Percentiles rank a stretch among this genome's conserved stretches.
Evolutionary conservation across 176 grass and related monocot species (phyloP).

Genomic region (Thinopyrum elongatum): DNA sequence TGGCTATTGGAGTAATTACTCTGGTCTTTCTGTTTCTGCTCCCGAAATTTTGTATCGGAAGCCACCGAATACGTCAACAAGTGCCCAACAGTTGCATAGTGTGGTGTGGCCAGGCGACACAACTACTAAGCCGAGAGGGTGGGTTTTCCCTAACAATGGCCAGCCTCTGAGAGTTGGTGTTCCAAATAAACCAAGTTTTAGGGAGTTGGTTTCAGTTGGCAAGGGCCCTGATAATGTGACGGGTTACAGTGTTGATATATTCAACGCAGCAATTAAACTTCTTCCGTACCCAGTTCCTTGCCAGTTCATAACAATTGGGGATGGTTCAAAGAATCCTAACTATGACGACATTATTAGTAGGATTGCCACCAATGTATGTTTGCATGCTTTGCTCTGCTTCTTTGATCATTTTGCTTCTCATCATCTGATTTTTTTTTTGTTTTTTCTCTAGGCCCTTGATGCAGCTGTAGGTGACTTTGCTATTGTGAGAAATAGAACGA

Average conservation of each 20-base stretch:
- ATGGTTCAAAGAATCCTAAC: constrained; percentile 61
- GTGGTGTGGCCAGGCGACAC: constrained; percentile 64
- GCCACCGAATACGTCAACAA: constrained; percentile 51
- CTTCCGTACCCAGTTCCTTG: constrained; percentile 76
- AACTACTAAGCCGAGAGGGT: constrained; percentile 48
- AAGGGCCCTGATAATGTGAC: constrained; percentile 46
- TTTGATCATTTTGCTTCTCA: constrained; percentile 22
- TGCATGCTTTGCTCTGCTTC: constrained; percentile 17
- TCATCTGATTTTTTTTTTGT: constrained; percentile 13
- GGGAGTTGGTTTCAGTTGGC: constrained; percentile 54
- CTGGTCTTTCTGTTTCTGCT: constrained; percentile 58
- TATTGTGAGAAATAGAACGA: constrained; percentile 78
- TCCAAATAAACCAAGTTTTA: constrained; percentile 77
- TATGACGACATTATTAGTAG: constrained; percentile 57
- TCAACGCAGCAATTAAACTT: constrained; percentile 65
- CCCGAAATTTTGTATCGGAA: constrained; percentile 65
- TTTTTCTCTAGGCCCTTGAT: constrained; percentile 49
- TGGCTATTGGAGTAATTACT: constrained; percentile 84
- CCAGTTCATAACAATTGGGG: constrained; percentile 60
- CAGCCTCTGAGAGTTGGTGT: constrained; percentile 71
- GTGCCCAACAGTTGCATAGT: constrained; percentile 39
- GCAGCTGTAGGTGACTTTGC: constrained; percentile 83
- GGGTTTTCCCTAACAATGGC: constrained; percentile 80
- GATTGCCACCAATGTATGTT: constrained; percentile 64
- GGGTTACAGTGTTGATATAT: constrained; percentile 74